Percentiles rank a stretch among this genome's conserved stretches.
These are phyloP conservation scores for Osmanthus fragrans DNA, from an alignment of 257 asterid genomes.

Conservation along the genomic window DNA sequence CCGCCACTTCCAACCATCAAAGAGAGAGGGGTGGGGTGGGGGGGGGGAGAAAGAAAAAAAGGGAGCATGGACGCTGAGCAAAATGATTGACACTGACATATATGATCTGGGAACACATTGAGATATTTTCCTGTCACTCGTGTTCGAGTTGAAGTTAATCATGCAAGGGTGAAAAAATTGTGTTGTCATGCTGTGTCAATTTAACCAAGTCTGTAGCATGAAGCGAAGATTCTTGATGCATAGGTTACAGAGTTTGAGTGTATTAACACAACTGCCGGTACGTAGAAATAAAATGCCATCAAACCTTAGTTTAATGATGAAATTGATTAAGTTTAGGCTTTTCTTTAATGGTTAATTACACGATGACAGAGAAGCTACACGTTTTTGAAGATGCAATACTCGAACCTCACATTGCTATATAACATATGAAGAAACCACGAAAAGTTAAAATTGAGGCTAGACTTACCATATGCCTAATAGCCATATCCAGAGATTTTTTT, in stretches of 20 bases:
- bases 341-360: background rate
- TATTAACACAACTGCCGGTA: background rate
- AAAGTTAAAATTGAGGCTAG: constrained; percentile 22
- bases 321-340: background rate
- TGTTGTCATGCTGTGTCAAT: background rate
- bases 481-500: constrained; percentile 93
- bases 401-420: background rate
- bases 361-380: background rate
- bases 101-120: background rate
- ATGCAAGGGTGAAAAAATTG: background rate
- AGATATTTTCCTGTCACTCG: background rate
- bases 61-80: no score
- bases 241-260: background rate
- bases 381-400: background rate
- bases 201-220: background rate
- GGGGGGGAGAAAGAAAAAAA: no score
- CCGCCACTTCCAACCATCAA: background rate
- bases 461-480: constrained; percentile 87
- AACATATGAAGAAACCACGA: background rate
- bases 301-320: background rate
- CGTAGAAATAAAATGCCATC: background rate
- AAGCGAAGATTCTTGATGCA: background rate
- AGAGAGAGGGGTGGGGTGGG: no score
- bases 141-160: background rate
- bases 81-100: no score